Base-by-base conservation (phyloP, 371 early-diverging fungal genomes). In the Mucor racemosus region DNA sequence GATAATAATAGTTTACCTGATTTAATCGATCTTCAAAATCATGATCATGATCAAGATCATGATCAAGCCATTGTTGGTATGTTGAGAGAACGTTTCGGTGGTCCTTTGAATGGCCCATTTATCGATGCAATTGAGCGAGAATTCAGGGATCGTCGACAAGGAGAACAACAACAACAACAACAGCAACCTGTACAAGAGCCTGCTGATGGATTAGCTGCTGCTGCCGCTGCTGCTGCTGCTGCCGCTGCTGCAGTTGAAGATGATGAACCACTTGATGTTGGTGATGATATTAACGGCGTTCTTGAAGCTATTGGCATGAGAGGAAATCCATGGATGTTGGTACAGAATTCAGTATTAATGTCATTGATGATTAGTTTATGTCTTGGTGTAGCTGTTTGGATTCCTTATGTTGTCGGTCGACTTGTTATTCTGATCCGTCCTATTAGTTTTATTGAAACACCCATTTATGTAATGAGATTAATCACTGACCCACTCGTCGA, bases 261-360 rank as follows among this genome's bases (percentile, higher is more conserved):
- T 13, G 71, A 74, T 3, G 75, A 75, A 34, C 66, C 66, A 14
- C 69, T 75, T 42, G 76, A 75, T 50, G 64, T 75, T 34, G 82
- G 77, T 33, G 93, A 90, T 35, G 93, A 90, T 44, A 77, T 90
- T 11, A 92, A 92, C 38, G 92, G 91, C 8, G 85, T 95, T 40
- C 73, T 96, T 31, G 95, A 94, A 62, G 89, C 94, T 9, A 83
- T 96, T 58, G 97, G 97, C 14, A 84, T 96, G 75, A 82, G 90
- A n/a, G 97, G 96, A 0, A 91, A 94, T 5, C 66, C 90, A 14
- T 80, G 86, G 74, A 79, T 86, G 62, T 71, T 94, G 0, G 66
- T 90, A 15, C 93, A 94, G 67, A 93, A 94, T 71, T 88, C 90
- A 33, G 79, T 88, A 3, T 78, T 94, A 48, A 92, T 93, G 65